Evolutionary conservation across 2,329 filamentous ascomycete genomes (phyloP).

Genomic region (Zymoseptoria pseudotritici): DNA sequence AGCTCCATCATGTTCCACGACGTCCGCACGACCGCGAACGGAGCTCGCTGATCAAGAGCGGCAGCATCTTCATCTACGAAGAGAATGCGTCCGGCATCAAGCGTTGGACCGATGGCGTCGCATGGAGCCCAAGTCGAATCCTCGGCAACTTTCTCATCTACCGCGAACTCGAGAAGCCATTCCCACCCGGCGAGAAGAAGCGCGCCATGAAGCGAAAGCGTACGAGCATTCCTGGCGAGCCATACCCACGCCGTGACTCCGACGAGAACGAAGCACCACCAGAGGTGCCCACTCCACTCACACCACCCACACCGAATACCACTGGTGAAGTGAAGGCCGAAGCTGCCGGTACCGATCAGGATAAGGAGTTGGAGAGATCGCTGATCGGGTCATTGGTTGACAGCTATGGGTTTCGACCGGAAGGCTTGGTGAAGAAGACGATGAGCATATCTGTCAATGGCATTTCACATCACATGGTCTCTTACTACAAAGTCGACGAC

Average conservation of each 20-base stretch:
- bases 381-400: conserved; percentile 81
- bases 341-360: conserved; percentile 26
- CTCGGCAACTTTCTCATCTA: conserved; percentile 81
- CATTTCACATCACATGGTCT: conserved; percentile 76
- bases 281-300: conserved; percentile 25
- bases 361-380: conserved; percentile 48
- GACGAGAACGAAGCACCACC: conserved; percentile 24
- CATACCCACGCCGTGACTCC: conserved; percentile 38
- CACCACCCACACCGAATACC: conserved; percentile 26
- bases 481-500: conserved; percentile 79
- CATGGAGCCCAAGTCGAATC: conserved; percentile 85
- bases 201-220: conserved; percentile 65
- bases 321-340: conserved; percentile 24
- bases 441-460: conserved; percentile 71
- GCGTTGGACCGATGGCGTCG: conserved; percentile 85
- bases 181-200: conserved; percentile 78
- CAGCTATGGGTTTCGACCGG: conserved; percentile 77
- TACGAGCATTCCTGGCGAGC: conserved; percentile 46
- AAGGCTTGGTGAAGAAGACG: conserved; percentile 85
- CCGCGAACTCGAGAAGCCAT: conserved; percentile 69
- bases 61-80: conserved; percentile 85
- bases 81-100: conserved; percentile 87
- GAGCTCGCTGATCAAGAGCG: conserved; percentile 67
- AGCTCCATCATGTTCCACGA: conserved; percentile 67
- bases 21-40: conserved; percentile 82